Conservation (phyloP, 2,329 filamentous ascomycete species). For the Xylaria sp. region DNA sequence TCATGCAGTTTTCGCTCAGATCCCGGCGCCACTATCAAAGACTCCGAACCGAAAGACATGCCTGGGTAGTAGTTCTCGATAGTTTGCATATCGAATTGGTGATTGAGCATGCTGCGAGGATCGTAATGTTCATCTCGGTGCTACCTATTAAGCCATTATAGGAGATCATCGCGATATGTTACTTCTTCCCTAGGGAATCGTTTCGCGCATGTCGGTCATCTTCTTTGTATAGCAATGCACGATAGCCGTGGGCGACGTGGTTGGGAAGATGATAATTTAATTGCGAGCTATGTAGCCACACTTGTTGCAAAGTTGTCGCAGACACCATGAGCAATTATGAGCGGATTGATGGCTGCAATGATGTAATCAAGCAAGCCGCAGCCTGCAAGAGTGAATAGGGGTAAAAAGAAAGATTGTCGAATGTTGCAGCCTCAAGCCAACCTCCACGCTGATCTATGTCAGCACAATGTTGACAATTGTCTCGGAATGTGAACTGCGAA, state of each 20-base stretch:
- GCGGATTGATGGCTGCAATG: background rate
- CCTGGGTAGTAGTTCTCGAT: background rate
- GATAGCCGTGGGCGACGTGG: background rate
- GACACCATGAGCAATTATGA: background rate
- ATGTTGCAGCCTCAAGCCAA: background rate
- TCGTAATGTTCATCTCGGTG: background rate
- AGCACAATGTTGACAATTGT: constrained; percentile 9
- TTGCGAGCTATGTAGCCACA: background rate
- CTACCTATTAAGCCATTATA: background rate
- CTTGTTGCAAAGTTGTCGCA: background rate
- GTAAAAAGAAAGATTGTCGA: background rate
- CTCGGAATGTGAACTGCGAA: constrained; percentile 11
- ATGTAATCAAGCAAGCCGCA: background rate
- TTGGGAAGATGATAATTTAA: background rate
- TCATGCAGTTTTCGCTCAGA: background rate
- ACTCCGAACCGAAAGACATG: background rate
- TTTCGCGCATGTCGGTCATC: background rate
- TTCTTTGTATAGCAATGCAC: background rate
- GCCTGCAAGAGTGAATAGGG: background rate
- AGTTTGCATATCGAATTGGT: background rate
- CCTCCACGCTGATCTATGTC: constrained; percentile 17
- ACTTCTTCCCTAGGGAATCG: background rate
- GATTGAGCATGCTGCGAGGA: background rate
- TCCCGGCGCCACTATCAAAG: background rate
- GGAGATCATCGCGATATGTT: background rate